Evolutionary conservation across 495 filamentous ascomycete genomes (phyloP).

Genomic region (Aspergillus bertholletiae): DNA sequence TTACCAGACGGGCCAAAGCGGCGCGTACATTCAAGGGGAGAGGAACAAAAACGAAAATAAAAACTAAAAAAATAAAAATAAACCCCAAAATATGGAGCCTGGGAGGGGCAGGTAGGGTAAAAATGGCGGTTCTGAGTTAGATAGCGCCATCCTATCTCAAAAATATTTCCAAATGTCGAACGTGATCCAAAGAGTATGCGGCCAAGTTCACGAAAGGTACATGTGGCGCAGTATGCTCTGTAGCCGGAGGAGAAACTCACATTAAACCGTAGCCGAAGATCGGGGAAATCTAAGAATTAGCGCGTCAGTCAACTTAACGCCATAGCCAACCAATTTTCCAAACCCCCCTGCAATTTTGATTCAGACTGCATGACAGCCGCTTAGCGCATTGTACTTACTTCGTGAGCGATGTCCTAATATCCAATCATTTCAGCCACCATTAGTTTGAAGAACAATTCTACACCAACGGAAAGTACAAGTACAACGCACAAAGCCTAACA

Average conservation of each 20-base stretch:
- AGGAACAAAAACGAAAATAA: too few species aligned
- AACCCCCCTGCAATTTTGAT: constrained; percentile 29
- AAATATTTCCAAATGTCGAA: constrained; percentile 21
- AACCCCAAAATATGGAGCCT: too few species aligned
- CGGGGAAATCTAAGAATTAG: constrained; percentile 45
- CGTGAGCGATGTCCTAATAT: constrained; percentile 46
- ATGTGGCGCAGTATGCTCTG: constrained; percentile 26
- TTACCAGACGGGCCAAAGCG: neutral
- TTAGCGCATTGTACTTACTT: constrained; percentile 35
- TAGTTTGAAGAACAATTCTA: constrained; percentile 22
- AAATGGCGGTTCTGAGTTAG: neutral
- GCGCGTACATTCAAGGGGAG: neutral
- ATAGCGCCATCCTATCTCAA: constrained; percentile 5
- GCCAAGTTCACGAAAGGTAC: constrained; percentile 14
- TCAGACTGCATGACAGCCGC: constrained; percentile 32
- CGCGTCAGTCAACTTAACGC: constrained; percentile 37
- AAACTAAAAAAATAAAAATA: constrained; percentile 5
- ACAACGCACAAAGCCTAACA: constrained; percentile 72
- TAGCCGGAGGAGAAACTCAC: constrained; percentile 24
- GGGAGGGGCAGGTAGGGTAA: too few species aligned
- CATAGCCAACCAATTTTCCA: constrained; percentile 41
- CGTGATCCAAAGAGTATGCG: constrained; percentile 37
- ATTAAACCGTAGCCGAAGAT: constrained; percentile 46
- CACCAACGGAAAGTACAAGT: constrained; percentile 6
- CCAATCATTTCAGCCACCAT: constrained; percentile 48